phyloP scores from a whole-genome alignment of 2,329 filamentous ascomycete genomes.

The Alternaria alternata region DNA sequence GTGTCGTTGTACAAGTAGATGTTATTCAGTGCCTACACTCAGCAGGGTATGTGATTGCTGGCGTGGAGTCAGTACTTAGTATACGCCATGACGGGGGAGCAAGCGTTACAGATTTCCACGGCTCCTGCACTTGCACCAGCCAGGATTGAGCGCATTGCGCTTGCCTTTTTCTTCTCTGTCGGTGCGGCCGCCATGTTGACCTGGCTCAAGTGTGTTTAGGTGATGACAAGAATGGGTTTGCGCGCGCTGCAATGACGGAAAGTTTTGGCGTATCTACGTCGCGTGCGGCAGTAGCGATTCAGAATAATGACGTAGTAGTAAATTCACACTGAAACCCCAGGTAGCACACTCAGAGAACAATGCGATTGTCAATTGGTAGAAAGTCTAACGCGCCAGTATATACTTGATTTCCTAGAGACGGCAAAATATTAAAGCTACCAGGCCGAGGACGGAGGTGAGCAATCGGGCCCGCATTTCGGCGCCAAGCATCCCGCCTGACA shows the following conservation, averaged over 20 bases:
- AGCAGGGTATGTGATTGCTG: conserved; percentile 90
- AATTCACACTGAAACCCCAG: neutral
- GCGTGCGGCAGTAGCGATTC: conserved; percentile 17
- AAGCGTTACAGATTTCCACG: conserved; percentile 80
- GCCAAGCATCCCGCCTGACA: conserved; percentile 28
- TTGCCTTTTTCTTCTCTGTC: conserved; percentile 64
- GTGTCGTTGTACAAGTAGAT: neutral
- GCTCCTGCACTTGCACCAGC: conserved; percentile 94
- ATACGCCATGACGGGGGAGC: neutral
- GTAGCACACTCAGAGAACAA: neutral
- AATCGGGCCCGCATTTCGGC: conserved; percentile 12
- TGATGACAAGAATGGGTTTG: neutral
- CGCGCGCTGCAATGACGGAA: conserved; percentile 8
- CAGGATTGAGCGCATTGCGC: conserved; percentile 85
- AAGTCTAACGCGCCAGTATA: neutral
- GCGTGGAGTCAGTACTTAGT: conserved; percentile 28
- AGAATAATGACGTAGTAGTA: conserved; percentile 18
- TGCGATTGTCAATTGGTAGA: neutral
- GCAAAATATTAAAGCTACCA: neutral
- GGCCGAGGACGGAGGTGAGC: conserved; percentile 13
- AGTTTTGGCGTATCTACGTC: conserved; percentile 13
- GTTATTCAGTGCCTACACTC: conserved; percentile 70
- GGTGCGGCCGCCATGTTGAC: conserved; percentile 37
- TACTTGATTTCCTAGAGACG: neutral
- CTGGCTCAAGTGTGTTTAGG: neutral